Evolutionary conservation across 371 early-diverging fungal species (phyloP), one percentile per base, ranked within the genome.

Genomic region (Conidiobolus incongruus): DNA sequence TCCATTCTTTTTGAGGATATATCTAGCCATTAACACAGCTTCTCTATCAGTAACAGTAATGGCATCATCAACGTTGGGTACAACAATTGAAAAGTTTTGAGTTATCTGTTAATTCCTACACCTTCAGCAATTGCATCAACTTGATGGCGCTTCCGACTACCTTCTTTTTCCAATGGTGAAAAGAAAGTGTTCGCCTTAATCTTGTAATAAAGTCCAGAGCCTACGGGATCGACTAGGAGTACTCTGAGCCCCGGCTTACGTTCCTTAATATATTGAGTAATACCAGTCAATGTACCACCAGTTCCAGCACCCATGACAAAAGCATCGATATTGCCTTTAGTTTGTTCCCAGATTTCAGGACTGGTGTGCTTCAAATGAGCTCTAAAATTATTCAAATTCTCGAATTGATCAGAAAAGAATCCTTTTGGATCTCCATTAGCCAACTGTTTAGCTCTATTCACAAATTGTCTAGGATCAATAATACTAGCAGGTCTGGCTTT

Each of bases 111-210:
- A 50, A 92, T 75, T 0, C 95, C 96, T 4, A 96, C 75, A 0
- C 94, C 96, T 56, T 96, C 95, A 0, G 94, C 89, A 8, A 94
- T 70, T 10, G 95, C 80, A 53, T 94, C 96, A 17, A 92, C 83
- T 54, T 96, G 95, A 55, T 96, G 92, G 4, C 95, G 71, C 39
- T 65, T 64, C 13, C 96, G 62, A 5, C 68, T 80, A 4, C 96
- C 96, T 58, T 96, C 96, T 24, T 74, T 68, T 51, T 91, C 91
- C 4, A 70, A 68, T 1, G 77, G 70, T 0, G 87, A 58, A 60
- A 83, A 96, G 81, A 93, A 75, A 47, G 85, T 70, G 41, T 77
- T 77, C 55, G 81, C 76, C 52, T 81, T 80, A 51, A 96, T 78
- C 48, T 82, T 83, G 66, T 90, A 75, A 49, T 70, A 88, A 26